Base-by-base conservation (phyloP, 768 basidiomycete genomes). In the Mycena capillaripes region DNA sequence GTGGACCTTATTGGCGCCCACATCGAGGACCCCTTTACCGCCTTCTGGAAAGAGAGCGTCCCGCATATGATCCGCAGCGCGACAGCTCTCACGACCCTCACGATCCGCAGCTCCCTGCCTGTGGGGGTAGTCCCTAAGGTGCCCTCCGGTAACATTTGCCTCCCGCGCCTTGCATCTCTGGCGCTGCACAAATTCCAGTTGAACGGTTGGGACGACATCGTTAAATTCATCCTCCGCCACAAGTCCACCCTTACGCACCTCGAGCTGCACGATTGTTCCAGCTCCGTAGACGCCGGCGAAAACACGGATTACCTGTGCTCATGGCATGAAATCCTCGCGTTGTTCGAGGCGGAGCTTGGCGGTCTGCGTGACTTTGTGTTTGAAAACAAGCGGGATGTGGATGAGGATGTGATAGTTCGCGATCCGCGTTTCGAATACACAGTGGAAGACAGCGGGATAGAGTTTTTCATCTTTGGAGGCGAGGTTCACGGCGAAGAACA, bases 181-280 rank as follows among this genome's bases (percentile, higher is more conserved):
- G 6, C 40, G 16, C 62, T 72, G 7, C 23, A 68, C 27, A 17
- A 38, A 9, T 72, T 72, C 55, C 14, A 27, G 21, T 32, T 72
- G n/a, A n/a, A n/a, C 29, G n/a, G 0, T 34, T 52, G 11, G 14
- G 9, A 1, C 8, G 71, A 73, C 50, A 29, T 52, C 21, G 34
- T 50, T 1, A 36, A 23, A 1, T 61, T 73, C 36, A 61, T 73
- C 40, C 23, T 73, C 17, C 53, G 67, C 16, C 72, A 73, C 46
- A 38, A 30, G 27, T 27, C 56, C 17, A 73, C 72, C 19, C 67
- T 69, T 0, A 32, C 46, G 40, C 72, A 44, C n/a, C 57, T 73
- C 12, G 48, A 58, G 29, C 40, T 73, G 17, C 10, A 19, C n/a
- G 48, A 27, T 0, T 69, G 61, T 29, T 32, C 48, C 36, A 36